Base-by-base conservation (phyloP, 2,329 filamentous ascomycete species). In the Paracoccidioides brasiliensis region DNA sequence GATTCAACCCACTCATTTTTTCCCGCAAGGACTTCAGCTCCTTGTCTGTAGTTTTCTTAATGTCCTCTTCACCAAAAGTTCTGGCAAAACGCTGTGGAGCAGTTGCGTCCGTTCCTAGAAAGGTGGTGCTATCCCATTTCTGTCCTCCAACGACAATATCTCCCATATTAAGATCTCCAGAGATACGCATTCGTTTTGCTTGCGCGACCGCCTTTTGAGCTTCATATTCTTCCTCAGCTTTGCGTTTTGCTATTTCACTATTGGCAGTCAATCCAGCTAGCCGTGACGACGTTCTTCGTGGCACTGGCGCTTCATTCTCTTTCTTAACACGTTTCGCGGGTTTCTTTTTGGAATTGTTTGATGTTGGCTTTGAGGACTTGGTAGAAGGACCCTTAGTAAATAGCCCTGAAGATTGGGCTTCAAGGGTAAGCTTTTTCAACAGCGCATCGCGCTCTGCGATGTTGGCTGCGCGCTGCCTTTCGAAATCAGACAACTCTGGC, bases 401-500 rank as follows among this genome's bases (percentile, higher is more conserved):
- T 9, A 86, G 75, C n/a, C 85, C 85, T 0, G 88, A 83, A 0
- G 85, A 80, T 2, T 82, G 81, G 1, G 80, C 78, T 64, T 83
- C 80, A 61, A 80, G 74, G 40, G 86, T 84, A 0, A 95, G 80
- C 57, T 90, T 85, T 57, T 86, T 86, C 0, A 96, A 72, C 0
- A 95, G 78, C 67, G 85, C 88, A 69, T 91, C 85, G 63, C 94
- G 93, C 54, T 87, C 84, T 0, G 85, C 88, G 43, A 95, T 94
- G 62, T 95, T 95, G 58, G 90, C 88, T 14, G 88, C 80, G 0
- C 90, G 80, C 62, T 88, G 83, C 64, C 84, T 83, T 76, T 95
- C 90, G 70, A 95, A 96, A 42, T 89, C 88, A 70, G 87, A 94
- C 63, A 94, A 74, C 40, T 80, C 80, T 28, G 41, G 33, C 40